Evolutionary conservation across 108 stramenopile species (phyloP), one percentile per base, ranked within the genome.

Genomic region (Pseudonitzschia multiseries): DNA sequence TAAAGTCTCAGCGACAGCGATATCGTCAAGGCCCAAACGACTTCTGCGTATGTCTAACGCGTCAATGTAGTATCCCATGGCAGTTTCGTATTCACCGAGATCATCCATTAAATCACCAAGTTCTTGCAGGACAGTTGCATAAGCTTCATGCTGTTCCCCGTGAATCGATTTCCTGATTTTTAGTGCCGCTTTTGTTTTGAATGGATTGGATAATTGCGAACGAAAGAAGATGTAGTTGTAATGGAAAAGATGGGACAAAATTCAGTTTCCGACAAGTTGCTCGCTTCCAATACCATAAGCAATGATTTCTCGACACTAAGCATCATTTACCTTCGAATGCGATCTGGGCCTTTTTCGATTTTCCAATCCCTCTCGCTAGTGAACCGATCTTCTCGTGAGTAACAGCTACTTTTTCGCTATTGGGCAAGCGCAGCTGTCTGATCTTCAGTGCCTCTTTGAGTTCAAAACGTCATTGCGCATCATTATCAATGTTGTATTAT

Each of bases 91-190:
- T 40, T 89, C 84, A 21, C 78, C 84, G 40, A 87, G 74, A 72
- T 89, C 89, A 62, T 91, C 85, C 70, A 89, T 85, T 13, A 93
- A 53, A 63, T 93, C 89, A 27, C 90, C 92, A 70, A 93, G 80
- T 53, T 87, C 85, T 68, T 89, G 84, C 24, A 91, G 63, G 26
- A 88, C 87, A 9, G 81, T 69, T 28, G 92, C 92, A 21, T 91
- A 87, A 46, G 81, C 75, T 65, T 83, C 85, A 54, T 93, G 92
- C 27, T 81, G 66, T 26, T 85, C 76, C 0, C 92, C 92, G 60
- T 89, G 86, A 27, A 90, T 51, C 29, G 76, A 57, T 28, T 83
- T 87, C 29, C 87, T 68, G 43, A 86, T 81, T 52, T 83, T 72
- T 28, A 93, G 61, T 4, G 92, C 89, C 54, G 86, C 83, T 54